These are phyloP conservation scores for Wickerhamiella shivajii DNA, from an alignment of 805 yeast species.

Conservation along the genomic window DNA sequence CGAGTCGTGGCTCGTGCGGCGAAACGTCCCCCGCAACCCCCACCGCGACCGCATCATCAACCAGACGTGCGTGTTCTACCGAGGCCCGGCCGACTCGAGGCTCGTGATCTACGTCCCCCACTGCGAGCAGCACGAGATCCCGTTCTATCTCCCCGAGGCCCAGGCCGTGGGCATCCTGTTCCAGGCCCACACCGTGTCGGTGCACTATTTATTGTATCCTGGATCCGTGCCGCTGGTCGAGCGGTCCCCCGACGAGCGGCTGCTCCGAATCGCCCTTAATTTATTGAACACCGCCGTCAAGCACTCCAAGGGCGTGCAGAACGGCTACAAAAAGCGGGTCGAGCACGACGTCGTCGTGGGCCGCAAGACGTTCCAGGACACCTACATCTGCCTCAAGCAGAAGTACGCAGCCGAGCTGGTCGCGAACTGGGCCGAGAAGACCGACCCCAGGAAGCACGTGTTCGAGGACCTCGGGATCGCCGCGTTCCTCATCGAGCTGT, in stretches of 20 bases:
- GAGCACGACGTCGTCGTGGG: conserved; percentile 77
- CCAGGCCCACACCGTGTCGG: conserved; percentile 31
- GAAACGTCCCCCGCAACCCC: conserved; percentile 87
- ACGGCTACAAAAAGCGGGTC: conserved; percentile 78
- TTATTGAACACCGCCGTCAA: conserved; percentile 65
- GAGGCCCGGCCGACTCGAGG: conserved; percentile 23
- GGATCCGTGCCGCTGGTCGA: conserved; percentile 10
- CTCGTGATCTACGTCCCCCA: conserved; percentile 71
- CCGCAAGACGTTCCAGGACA: conserved; percentile 67
- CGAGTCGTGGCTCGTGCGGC: conserved; percentile 40
- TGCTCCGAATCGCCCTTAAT: conserved; percentile 68
- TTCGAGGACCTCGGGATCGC: conserved; percentile 95
- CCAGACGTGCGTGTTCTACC: conserved; percentile 59
- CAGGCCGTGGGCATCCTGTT: conserved; percentile 55
- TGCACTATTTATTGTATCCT: conserved; percentile 58
- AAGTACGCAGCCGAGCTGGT: conserved; percentile 64
- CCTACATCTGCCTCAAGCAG: conserved; percentile 66
- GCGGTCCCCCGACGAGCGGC: conserved; percentile 32
- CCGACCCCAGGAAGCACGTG: conserved; percentile 91
- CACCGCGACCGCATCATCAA: conserved; percentile 67
- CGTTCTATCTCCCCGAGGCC: conserved; percentile 83
- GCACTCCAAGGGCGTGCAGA: conserved; percentile 70
- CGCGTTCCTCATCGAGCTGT: conserved; percentile 77
- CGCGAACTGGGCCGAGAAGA: conserved; percentile 79
- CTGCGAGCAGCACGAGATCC: conserved; percentile 45